Evolutionary conservation across 352 stramenopile genomes (phyloP), one percentile per base, ranked within the genome.

Genomic region (Phytopythium vexans): DNA sequence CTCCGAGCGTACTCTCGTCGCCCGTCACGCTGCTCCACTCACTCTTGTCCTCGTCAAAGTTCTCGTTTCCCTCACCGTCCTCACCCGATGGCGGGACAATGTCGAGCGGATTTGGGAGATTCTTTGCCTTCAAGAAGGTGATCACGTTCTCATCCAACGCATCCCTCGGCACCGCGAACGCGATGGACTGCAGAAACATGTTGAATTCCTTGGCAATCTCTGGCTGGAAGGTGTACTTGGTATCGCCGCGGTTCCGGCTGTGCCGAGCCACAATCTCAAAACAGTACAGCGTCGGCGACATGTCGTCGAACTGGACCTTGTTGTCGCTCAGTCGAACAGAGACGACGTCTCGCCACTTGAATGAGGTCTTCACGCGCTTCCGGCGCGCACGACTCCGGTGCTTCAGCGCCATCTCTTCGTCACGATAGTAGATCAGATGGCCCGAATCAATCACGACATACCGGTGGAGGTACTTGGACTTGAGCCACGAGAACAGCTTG

Each of bases 21-120:
- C 81, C 85, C 0, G 82, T 93, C 6, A 92, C 83, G 58, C 85
- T 95, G 49, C 81, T 95, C 72, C 84, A 88, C 50, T 95, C 85
- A 35, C 82, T 93, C 34, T 76, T 82, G 38, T 64, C 70, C 39
- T 94, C 83, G 39, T 94, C 81, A 37, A 68, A 70, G 35, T 64
- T 75, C 2, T 58, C 43, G 7, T 84, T 64, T 6, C 85, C 69
- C 0, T 76, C 64, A 2, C 68, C 67, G 14, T 78, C 56, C 12
- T 58, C 62, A 33, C 61, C 36, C 8, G 64, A 62, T 7, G 41
- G 36, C 37, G 63, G 64, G 1, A 55, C 49, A 1, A 69, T 52
- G 33, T 86, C 63, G 27, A 85, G 49, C 6, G 85, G 85, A 35
- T 81, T 78, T 1, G 76, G 72, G 3, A 95, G 58, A 4, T 77